Percentiles rank a stretch among this genome's conserved stretches.
phyloP scores from a whole-genome alignment of 2,329 filamentous ascomycete genomes.

The Decorospora gaudefroyi region DNA sequence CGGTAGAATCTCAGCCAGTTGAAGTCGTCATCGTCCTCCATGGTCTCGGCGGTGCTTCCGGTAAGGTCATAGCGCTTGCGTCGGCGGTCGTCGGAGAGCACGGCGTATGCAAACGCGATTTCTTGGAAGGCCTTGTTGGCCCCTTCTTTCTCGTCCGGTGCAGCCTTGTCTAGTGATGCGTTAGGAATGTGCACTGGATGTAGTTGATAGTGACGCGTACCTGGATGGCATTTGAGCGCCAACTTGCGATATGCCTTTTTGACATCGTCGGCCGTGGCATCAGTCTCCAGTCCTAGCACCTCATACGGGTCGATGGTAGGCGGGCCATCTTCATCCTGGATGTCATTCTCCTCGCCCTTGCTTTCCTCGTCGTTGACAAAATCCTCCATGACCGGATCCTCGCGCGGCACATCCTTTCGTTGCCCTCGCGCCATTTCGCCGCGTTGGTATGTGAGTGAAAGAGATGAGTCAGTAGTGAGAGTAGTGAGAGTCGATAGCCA shows the following conservation, averaged over 20 bases:
- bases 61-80: slow-evolving; percentile 88
- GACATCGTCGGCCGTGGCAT: slow-evolving; percentile 76
- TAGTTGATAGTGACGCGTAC: slow-evolving; percentile 51
- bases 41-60: slow-evolving; percentile 82
- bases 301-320: slow-evolving; percentile 78
- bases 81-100: slow-evolving; percentile 81
- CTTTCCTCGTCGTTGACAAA: slow-evolving; percentile 54
- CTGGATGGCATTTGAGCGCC: slow-evolving; percentile 78
- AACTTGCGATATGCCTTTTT: slow-evolving; percentile 91
- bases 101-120: slow-evolving; percentile 90
- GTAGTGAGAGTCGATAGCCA: not conserved
- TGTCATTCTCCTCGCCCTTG: slow-evolving; percentile 24
- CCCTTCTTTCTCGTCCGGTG: slow-evolving; percentile 66
- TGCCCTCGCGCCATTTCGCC: slow-evolving; percentile 14
- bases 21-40: slow-evolving; percentile 74
- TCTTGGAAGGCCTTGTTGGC: slow-evolving; percentile 85
- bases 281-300: slow-evolving; percentile 71
- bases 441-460: slow-evolving; percentile 6
- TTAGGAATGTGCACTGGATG: slow-evolving; percentile 11
- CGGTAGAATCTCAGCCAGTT: slow-evolving; percentile 90
- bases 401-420: slow-evolving; percentile 6
- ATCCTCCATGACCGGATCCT: slow-evolving; percentile 17
- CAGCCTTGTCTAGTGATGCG: slow-evolving; percentile 69
- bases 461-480: slow-evolving; percentile 8
- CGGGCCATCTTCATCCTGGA: slow-evolving; percentile 55